Evolutionary conservation across 352 stramenopile genomes (phyloP), one percentile per base, ranked within the genome.

Genomic region (Phytophthora capsici): DNA sequence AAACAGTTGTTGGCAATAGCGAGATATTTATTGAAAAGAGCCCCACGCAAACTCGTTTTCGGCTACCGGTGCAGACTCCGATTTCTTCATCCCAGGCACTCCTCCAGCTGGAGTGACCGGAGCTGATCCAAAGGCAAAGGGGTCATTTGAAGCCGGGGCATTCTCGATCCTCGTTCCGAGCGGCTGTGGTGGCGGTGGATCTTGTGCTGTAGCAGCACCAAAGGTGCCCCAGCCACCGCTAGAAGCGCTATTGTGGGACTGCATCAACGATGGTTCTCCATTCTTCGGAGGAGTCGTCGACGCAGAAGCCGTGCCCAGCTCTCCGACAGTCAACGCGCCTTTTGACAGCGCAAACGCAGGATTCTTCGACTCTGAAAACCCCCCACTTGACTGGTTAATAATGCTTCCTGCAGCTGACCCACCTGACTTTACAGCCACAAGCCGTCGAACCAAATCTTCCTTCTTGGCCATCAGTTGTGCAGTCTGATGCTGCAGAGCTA

Each of bases 401-500:
- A 62, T 34, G 22, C 55, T 64, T 5, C 32, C 56, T 40, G 51
- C 22, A 10, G 49, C 37, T 3, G 57, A 73, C 2, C 46, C 58
- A 19, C 57, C 51, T 16, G 52, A 36, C 38, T 63, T 77, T 19
- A 73, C 45, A 1, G 59, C 69, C 7, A 73, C 40, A 45, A 73
- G 38, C 6, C 69, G 63, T 43, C 34, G 44, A 4, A 71, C 48
- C 0, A 77, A 36, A 51, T 73, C 53, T 7, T 40, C 48, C 40
- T 73, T 77, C 53, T 61, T 66, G 7, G 63, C 40, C 57, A 77
- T 64, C 1, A 91, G 46, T 41, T 84, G 61, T 5, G 57, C 46
- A 4, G 72, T 66, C 14, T 88, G 66, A 2, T 68, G 67, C 44
- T 91, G 82, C 19, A 91, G 51, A 14, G 50, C 50, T 9, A 73